Base-by-base conservation (phyloP, 2,329 filamentous ascomycete genomes). In the Salinomyces thailandicus region DNA sequence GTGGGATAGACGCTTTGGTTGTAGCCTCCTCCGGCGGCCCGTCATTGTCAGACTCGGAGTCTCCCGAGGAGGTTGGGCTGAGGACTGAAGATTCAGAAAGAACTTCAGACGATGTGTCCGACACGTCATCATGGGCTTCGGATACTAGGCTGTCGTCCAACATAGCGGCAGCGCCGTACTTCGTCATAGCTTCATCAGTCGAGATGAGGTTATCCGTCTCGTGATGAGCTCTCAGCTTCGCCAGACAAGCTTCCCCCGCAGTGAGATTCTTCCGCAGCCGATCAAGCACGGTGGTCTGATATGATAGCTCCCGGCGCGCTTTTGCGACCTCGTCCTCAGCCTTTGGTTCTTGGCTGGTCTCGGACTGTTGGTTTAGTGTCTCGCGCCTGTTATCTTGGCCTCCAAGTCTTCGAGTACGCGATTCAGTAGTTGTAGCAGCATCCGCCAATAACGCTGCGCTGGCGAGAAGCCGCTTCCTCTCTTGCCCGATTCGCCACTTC, bases 1-100 rank as follows among this genome's bases (percentile, higher is more conserved):
- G 31, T 13, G 20, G 11, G 38, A 30, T 14, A 26, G 41, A 18
- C 29, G 35, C 44, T 40, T 63, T 66, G 0, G 62, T 61, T 5
- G 61, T 57, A 9, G 50, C 41, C 26, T 60, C 44, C 33, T 64
- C 60, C 4, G 66, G 66, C 0, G 56, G 47, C 4, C 46, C 51
- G 27, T 62, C 57, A 37, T 52, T 52, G 38, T 58, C 51, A 2
- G 49, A 47, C 9, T 54, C 50, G 11, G 20, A 14, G 11, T 38
- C 42, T 15, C 8, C 35, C 4, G 41, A 51, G 2, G 43, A 36
- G 12, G 53, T 54, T 2, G 49, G 49, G 16, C 50, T 53, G 32
- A 56, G 46, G 7, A 31, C 30, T 11, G 59, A 61, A 3, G 62
- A 49, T 11, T 38, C 36, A 4, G 42, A 44, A n/a, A 40, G 29